Evolutionary conservation across 108 stramenopile species (phyloP).

Genomic region (Pseudonitzschia multiseries): DNA sequence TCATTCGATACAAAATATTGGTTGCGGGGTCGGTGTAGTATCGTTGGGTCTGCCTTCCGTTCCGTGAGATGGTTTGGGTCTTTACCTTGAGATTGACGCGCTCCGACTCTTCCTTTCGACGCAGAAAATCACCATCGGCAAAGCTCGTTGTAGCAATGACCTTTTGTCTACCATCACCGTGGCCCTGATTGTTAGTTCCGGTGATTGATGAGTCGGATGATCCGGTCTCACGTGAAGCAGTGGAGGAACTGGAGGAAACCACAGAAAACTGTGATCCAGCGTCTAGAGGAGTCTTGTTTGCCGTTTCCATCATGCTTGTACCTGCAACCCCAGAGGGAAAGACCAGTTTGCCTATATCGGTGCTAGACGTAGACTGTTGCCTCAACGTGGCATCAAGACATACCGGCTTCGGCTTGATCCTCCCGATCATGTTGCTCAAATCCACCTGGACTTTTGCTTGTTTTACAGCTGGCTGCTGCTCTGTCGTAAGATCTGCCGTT

Average conservation of each 20-base stretch:
- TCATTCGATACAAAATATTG: conserved; percentile 43
- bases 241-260: conserved; percentile 48
- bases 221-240: conserved; percentile 39
- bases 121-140: conserved; percentile 1
- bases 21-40: conserved; percentile 52
- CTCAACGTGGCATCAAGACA: conserved; percentile 28
- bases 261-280: conserved; percentile 23
- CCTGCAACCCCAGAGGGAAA: conserved; percentile 16
- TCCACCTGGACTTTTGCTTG: conserved; percentile 26
- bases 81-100: conserved; percentile 58
- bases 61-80: conserved; percentile 52
- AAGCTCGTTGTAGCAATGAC: not conserved
- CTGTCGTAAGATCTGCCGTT: not conserved
- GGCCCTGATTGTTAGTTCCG: not conserved
- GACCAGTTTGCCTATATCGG: conserved; percentile 27
- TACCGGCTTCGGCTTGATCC: conserved; percentile 34
- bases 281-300: conserved; percentile 6
- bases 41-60: conserved; percentile 69
- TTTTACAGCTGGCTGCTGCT: not conserved
- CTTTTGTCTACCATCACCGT: not conserved
- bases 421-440: conserved; percentile 32
- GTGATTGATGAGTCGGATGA: not conserved
- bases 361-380: conserved; percentile 33
- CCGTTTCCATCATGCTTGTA: not conserved
- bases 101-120: conserved; percentile 35